A percentile compares a stretch with the other conserved stretches of the same genome.
Evolutionary conservation across 345 rosid species (phyloP).

Genomic region (Dipteronia sinensis): DNA sequence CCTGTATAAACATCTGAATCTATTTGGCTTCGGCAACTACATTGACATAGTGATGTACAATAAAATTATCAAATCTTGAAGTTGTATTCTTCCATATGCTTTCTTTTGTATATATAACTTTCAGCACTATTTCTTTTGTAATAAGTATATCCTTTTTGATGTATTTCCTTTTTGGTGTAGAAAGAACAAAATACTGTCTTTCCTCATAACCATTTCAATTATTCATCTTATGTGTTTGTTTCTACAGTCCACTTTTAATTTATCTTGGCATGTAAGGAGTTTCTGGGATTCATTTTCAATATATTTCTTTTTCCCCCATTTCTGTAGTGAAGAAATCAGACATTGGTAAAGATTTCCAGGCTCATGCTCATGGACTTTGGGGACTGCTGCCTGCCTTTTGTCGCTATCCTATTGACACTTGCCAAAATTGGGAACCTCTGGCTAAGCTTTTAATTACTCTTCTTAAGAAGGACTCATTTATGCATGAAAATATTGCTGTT

Average conservation of each 20-base stretch:
- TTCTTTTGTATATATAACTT: not conserved
- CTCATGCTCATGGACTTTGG: slow-evolving; percentile 68
- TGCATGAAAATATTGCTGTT: slow-evolving; percentile 68
- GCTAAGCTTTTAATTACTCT: slow-evolving; percentile 57
- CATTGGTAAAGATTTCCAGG: slow-evolving; percentile 59
- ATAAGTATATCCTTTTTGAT: no score
- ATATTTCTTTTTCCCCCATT: slow-evolving; percentile 18
- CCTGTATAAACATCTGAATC: not conserved
- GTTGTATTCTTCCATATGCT: not conserved
- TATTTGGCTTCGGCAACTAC: not conserved
- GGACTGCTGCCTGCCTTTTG: slow-evolving; percentile 82
- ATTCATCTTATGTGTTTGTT: not conserved
- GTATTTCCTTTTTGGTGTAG: not conserved
- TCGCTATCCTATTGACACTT: slow-evolving; percentile 66
- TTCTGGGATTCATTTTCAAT: slow-evolving; percentile 11
- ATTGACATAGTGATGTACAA: not conserved
- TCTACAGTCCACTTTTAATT: not conserved
- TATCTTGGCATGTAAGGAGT: slow-evolving; percentile 7
- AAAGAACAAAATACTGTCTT: not conserved
- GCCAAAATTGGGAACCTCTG: slow-evolving; percentile 52
- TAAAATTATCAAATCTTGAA: not conserved
- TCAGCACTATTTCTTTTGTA: not conserved
- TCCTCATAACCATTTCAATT: not conserved
- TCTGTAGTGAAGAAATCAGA: slow-evolving; percentile 65
- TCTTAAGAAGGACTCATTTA: slow-evolving; percentile 58